Evolutionary conservation across 306 rosid genomes (phyloP), one percentile per base, ranked within the genome.

Genomic region (Notholithocarpus densiflorus): DNA sequence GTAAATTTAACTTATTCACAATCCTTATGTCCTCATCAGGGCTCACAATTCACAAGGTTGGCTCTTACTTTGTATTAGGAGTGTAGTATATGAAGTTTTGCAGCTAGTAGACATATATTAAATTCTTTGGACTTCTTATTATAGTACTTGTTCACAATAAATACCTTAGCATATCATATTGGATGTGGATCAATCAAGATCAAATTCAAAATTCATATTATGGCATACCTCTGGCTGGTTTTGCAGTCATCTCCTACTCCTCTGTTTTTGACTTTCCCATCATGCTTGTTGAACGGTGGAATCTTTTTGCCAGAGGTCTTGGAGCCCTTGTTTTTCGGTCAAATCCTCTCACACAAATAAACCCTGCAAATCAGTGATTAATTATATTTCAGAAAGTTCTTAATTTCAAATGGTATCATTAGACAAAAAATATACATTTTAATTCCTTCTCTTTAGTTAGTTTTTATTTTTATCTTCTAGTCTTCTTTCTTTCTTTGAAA

Each of bases 301-400:
- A 81, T 54, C 54, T 56, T 1, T 45, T 3, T 5, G 55, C 23
- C 18, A 90, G 75, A 2, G 81, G 85, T 21, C 56, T 75, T 0
- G 94, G 84, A 40, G 32, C 31, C 32, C 89, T 40, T 1, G 88
- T 88, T 54, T 32, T 61, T 15, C 74, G 62, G 12, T 90, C 84
- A 20, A 84, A 82, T 71, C 88, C 92, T 79, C 91, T 88, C 60
- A 88, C 81, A 64, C 97, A 91, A 45, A 89, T 45, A 37, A 31
- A 85, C 6, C 94, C 91, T 93, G 51, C 14, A 45, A 10, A 54
- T 6, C 34, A 64, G 78, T 55, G 12, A 60, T 34, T 76, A 51
- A 66, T n/a, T 1, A 64, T 2, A 21, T 68, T 71, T 61, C 3
- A 64, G 12, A 64, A 61, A 6, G 31, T 64, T 18, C 40, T 73